phyloP scores from a whole-genome alignment of 441 rosid species.

The Populus hybrid region DNA sequence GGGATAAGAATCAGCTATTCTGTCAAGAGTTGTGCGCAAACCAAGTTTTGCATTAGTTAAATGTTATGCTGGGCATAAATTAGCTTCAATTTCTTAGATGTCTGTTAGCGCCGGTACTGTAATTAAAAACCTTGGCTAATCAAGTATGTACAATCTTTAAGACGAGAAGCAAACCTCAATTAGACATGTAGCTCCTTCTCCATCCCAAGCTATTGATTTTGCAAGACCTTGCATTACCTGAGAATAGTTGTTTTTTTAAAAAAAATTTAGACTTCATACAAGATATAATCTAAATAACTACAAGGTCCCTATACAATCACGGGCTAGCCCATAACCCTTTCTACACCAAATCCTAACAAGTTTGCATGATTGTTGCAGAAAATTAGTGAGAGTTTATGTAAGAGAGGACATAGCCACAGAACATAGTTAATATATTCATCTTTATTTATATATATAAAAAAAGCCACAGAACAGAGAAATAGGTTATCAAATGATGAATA shows the following conservation, averaged over 20 bases:
- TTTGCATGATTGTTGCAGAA: background rate
- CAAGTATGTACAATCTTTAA: background rate
- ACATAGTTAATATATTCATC: background rate
- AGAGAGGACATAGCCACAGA: background rate
- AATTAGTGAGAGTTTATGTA: background rate
- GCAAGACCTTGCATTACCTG: slow-evolving; percentile 99
- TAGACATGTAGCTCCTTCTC: slow-evolving; percentile 97
- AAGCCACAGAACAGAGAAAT: background rate
- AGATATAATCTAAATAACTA: background rate
- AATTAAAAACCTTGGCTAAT: background rate
- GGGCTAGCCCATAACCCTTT: background rate
- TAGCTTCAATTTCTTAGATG: background rate
- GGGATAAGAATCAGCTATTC: background rate
- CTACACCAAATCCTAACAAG: slow-evolving; percentile 3
- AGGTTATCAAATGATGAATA: background rate
- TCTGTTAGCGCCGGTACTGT: background rate
- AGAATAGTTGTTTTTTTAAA: background rate
- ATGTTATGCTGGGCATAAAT: background rate
- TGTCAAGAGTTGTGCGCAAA: background rate
- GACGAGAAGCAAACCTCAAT: slow-evolving; percentile 59
- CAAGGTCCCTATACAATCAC: background rate
- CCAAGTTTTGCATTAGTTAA: background rate
- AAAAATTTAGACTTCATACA: slow-evolving; percentile 7
- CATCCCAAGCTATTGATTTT: slow-evolving; percentile 99
- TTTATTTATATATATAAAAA: background rate